Conservation (phyloP, 345 rosid species). For the Ceriops zippeliana region DNA sequence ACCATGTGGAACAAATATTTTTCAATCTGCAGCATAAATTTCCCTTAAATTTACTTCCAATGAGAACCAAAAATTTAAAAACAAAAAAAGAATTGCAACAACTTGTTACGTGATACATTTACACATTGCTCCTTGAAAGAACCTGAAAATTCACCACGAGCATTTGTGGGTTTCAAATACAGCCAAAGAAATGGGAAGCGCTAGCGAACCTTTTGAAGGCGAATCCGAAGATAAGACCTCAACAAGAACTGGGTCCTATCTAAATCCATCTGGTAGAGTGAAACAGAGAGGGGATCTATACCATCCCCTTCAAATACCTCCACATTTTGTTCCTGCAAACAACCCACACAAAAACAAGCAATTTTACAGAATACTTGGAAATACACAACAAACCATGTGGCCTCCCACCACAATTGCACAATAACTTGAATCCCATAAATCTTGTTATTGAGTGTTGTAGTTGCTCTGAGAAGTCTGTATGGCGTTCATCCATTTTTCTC, state of each 20-base stretch:
- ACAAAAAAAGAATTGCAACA: background rate
- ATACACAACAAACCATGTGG: no score
- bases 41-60: background rate
- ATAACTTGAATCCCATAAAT: no score
- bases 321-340: slow-evolving; percentile 54
- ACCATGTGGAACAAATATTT: slow-evolving; percentile 61
- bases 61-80: background rate
- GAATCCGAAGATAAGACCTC: slow-evolving; percentile 83
- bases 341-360: background rate
- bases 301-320: slow-evolving; percentile 40
- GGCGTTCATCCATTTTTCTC: no score
- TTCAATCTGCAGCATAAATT: slow-evolving; percentile 54
- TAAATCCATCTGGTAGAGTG: slow-evolving; percentile 85
- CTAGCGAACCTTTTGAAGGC: slow-evolving; percentile 72
- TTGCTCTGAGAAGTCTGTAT: no score
- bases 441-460: no score
- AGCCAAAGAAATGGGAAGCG: no score
- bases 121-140: no score
- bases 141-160: no score
- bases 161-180: no score
- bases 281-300: slow-evolving; percentile 60
- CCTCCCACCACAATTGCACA: no score
- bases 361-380: no score
- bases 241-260: slow-evolving; percentile 75
- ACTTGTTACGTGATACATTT: slow-evolving; percentile 21